These are phyloP conservation scores for Geotrichum klebahnii DNA, from an alignment of 1,139 yeast genomes.

Conservation along the genomic window DNA sequence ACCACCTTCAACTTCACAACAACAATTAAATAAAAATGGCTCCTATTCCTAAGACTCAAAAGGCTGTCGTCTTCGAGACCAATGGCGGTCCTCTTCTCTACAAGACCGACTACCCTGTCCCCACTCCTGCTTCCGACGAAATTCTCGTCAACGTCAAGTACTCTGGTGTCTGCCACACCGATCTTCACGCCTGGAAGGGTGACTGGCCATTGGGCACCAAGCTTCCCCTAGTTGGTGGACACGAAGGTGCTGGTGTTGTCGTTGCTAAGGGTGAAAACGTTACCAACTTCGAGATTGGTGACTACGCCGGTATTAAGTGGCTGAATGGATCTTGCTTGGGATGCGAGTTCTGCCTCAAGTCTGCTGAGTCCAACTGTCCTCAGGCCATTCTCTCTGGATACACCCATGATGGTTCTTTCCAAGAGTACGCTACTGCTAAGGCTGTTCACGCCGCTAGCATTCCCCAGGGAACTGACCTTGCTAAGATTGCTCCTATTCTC, in stretches of 20 bases:
- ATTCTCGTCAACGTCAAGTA: slow-evolving; percentile 58
- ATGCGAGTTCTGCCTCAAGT: slow-evolving; percentile 68
- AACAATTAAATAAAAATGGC: slow-evolving; percentile 20
- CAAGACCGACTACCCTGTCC: slow-evolving; percentile 57
- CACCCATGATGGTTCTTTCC: slow-evolving; percentile 80
- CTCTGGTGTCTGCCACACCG: slow-evolving; percentile 68
- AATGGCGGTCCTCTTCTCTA: slow-evolving; percentile 61
- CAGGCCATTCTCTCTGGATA: slow-evolving; percentile 69
- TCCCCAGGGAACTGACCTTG: slow-evolving; percentile 66
- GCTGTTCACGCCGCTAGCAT: slow-evolving; percentile 81
- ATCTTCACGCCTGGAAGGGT: slow-evolving; percentile 69
- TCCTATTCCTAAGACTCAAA: slow-evolving; percentile 59
- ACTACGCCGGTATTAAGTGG: slow-evolving; percentile 71
- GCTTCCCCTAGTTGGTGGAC: slow-evolving; percentile 74
- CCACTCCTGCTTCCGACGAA: slow-evolving; percentile 57
- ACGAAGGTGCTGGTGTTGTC: slow-evolving; percentile 83
- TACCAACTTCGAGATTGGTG: slow-evolving; percentile 68
- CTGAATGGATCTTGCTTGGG: slow-evolving; percentile 67
- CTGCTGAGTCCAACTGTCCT: slow-evolving; percentile 67
- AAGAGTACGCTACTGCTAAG: slow-evolving; percentile 80
- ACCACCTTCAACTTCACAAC: background rate
- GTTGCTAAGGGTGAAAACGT: slow-evolving; percentile 69
- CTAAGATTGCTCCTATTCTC: slow-evolving; percentile 66
- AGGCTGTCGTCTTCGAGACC: slow-evolving; percentile 67
- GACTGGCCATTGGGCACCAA: slow-evolving; percentile 66